Evolutionary conservation across 2,329 filamentous ascomycete species (phyloP), one percentile per base, ranked within the genome.

Genomic region (Emergomyces africanus): DNA sequence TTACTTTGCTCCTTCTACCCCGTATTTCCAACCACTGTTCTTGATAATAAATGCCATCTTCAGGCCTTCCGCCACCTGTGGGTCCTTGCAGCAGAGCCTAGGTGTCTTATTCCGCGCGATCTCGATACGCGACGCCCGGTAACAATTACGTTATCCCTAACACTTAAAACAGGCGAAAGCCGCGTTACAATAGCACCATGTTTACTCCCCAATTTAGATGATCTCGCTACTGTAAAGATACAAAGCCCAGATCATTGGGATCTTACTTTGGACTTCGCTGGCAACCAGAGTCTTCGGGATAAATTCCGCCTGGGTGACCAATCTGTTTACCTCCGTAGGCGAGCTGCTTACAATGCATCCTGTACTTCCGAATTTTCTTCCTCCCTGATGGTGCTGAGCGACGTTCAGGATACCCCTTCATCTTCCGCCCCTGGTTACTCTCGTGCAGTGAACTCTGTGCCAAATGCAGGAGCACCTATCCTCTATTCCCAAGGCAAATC

Each of bases 61-160:
- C 94, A 99, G 75, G 94, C 95, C 3, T 94, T 99, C 76, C 85
- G 95, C 5, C 92, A 99, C 73, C 88, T 99, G 68, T 99, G 94
- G 94, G 92, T 96, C 12, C 80, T 99, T 3, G 94, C 94, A 1
- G 87, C 89, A 0, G 94, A 99, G 67, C 84, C 90, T 10, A 83
- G 95, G 57, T 97, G 92, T 69, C 81, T 99, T 0, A 83, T 99
- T 0, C 83, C 89, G 20, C 88, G 92, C 62, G 94, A 99, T 65
- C 82, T 94, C 2, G 85, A 94, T 61, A 95, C 89, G 0, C 84
- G 87, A 46, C 84, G 90, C 49, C 88, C 91, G 0, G 83, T 96
- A 54, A 82, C 84, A 8, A 81, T 91, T 1, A 84, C 88, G 0
- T 79, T 96, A 51, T 79, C 80, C 4, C 79, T 96, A 59, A 80